Evolutionary conservation across 2,329 filamentous ascomycete species (phyloP).

Genomic region (Dothistroma pini): DNA sequence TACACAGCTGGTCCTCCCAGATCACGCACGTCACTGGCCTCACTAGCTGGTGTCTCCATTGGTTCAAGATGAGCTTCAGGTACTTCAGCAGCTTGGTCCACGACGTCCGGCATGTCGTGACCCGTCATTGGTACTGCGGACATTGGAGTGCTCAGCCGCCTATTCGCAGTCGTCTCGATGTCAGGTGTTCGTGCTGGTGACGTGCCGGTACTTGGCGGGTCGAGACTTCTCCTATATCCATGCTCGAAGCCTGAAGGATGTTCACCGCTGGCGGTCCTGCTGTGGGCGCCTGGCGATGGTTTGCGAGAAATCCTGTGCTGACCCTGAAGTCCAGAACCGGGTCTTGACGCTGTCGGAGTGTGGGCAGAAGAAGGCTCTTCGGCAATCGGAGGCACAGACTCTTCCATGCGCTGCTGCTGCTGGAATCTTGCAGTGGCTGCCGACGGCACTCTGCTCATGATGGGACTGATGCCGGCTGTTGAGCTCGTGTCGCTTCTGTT

Average conservation of each 20-base stretch:
- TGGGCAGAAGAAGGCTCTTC: slow-evolving; percentile 45
- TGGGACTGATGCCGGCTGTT: slow-evolving; percentile 62
- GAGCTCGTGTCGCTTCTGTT: slow-evolving; percentile 58
- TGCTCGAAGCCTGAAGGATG: slow-evolving; percentile 41
- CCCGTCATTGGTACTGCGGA: slow-evolving; percentile 24
- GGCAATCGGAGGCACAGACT: slow-evolving; percentile 52
- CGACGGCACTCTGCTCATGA: slow-evolving; percentile 57
- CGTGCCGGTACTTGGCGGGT: slow-evolving; percentile 56
- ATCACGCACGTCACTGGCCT: slow-evolving; percentile 14
- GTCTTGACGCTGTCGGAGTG: slow-evolving; percentile 33
- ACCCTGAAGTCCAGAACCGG: slow-evolving; percentile 33
- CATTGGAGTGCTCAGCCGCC: slow-evolving; percentile 28
- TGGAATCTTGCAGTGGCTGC: slow-evolving; percentile 33
- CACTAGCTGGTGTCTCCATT: slow-evolving; percentile 21
- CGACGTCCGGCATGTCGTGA: slow-evolving; percentile 23
- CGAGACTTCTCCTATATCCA: slow-evolving; percentile 56
- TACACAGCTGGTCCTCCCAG: slow-evolving; percentile 6
- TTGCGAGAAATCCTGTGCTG: slow-evolving; percentile 35
- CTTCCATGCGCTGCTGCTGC: slow-evolving; percentile 38
- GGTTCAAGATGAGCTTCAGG: slow-evolving; percentile 22
- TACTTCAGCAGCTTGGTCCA: slow-evolving; percentile 26
- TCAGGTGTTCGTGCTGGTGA: slow-evolving; percentile 59
- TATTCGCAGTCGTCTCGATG: slow-evolving; percentile 41
- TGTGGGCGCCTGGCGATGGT: slow-evolving; percentile 38
- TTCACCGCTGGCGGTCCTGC: slow-evolving; percentile 38